These are phyloP conservation scores for Thecaphora thlaspeos DNA, from an alignment of 1,284 basidiomycete genomes.

Conservation along the genomic window DNA sequence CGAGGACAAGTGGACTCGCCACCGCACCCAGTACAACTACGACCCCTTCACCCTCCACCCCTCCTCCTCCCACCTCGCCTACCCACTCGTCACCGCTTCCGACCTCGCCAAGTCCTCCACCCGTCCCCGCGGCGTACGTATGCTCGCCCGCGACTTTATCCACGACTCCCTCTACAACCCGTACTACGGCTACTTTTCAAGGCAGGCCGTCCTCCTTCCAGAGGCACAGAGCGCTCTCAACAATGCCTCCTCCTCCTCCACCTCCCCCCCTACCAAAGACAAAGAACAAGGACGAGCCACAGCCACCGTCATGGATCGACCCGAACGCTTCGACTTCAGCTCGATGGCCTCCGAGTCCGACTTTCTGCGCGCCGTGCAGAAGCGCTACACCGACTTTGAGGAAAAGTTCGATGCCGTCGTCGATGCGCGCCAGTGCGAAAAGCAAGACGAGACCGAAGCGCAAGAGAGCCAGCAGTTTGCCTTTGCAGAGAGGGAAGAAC, in stretches of 20 bases:
- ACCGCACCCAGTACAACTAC: constrained; percentile 55
- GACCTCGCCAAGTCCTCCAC: constrained; percentile 20
- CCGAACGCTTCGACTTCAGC: constrained; percentile 67
- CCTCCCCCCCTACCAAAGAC: not conserved
- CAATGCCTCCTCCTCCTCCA: not conserved
- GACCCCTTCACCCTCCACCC: constrained; percentile 51
- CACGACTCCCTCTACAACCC: constrained; percentile 97
- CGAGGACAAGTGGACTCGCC: constrained; percentile 23
- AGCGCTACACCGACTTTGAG: constrained; percentile 60
- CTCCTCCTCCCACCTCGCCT: constrained; percentile 34
- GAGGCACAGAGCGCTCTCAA: constrained; percentile 2
- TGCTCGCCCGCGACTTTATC: constrained; percentile 94
- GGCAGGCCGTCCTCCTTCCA: constrained; percentile 53
- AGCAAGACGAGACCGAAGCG: constrained; percentile 4
- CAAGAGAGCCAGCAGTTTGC: constrained; percentile 2
- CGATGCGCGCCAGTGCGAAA: constrained; percentile 1
- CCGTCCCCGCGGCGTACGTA: constrained; percentile 75
- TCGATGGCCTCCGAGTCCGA: constrained; percentile 69
- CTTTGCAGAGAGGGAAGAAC: constrained; percentile 1
- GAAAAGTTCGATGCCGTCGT: constrained; percentile 15
- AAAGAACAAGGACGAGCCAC: not conserved
- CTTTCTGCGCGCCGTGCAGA: constrained; percentile 78
- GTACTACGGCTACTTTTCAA: constrained; percentile 86
- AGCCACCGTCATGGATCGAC: constrained; percentile 1
- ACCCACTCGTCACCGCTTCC: constrained; percentile 42